phyloP scores from a whole-genome alignment of 139 green algal genomes.

The Chlorella sp. region DNA sequence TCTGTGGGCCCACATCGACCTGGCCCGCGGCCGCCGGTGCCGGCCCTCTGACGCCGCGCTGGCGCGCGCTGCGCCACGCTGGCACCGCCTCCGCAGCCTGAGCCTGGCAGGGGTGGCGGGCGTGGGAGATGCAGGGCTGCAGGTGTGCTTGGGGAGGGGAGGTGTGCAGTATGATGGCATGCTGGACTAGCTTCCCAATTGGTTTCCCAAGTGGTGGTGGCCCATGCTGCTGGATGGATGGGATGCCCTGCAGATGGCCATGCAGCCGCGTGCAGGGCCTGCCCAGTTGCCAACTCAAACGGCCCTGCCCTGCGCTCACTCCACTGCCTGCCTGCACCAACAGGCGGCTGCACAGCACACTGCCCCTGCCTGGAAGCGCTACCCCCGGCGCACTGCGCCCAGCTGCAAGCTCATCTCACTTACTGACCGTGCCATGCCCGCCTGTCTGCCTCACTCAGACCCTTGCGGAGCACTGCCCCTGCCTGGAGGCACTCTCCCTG shows the following conservation, averaged over 20 bases:
- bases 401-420: too few relatives aligned
- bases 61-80: background rate
- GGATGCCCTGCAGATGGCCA: too few relatives aligned
- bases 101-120: constrained; percentile 23
- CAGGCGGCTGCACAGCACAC: too few relatives aligned
- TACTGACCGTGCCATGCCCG: background rate
- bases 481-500: constrained; percentile 10
- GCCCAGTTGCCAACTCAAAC: too few relatives aligned
- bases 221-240: too few relatives aligned
- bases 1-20: constrained; percentile 27
- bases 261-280: too few relatives aligned
- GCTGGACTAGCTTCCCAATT: too few relatives aligned
- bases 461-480: constrained; percentile 14
- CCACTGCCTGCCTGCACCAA: too few relatives aligned
- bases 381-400: constrained; percentile 22
- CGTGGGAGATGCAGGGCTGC: constrained; percentile 3
- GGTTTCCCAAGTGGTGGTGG: too few relatives aligned
- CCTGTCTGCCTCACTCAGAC: background rate
- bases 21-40: constrained; percentile 16
- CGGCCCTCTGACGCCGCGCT: constrained; percentile 8
- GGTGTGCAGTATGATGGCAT: too few relatives aligned
- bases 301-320: too few relatives aligned
- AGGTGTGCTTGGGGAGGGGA: too few relatives aligned
- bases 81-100: background rate
- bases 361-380: constrained; percentile 18